Evolutionary conservation across 129 eudicot species (phyloP).

Genomic region (Rutidosis leptorrhynchoides): DNA sequence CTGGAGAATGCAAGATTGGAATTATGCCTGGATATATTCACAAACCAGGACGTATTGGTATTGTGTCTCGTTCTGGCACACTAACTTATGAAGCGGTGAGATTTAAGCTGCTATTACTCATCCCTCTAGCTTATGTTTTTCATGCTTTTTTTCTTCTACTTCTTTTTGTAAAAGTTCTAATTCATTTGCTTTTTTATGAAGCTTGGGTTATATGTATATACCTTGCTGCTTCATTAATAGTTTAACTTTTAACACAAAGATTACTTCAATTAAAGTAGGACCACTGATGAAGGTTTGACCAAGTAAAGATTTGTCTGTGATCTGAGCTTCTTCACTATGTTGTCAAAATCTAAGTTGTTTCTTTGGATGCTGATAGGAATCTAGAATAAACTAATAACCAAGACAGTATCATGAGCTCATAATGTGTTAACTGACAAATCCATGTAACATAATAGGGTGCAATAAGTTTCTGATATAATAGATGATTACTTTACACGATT

Average conservation of each 20-base stretch:
- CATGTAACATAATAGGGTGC: not conserved
- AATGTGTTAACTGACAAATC: not conserved
- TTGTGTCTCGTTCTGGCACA: slow-evolving; percentile 97
- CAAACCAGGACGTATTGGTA: slow-evolving; percentile 98
- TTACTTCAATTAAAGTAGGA: not conserved
- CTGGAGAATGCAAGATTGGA: slow-evolving; percentile 99
- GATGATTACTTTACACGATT: slow-evolving; percentile 1
- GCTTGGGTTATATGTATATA: not conserved
- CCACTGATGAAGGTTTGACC: not conserved
- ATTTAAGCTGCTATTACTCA: slow-evolving; percentile 3
- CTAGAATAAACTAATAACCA: not conserved
- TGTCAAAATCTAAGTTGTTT: not conserved
- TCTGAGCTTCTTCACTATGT: not conserved
- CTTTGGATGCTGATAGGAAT: not conserved
- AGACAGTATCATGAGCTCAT: not conserved
- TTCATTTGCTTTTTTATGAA: too few relatives aligned
- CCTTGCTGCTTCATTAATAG: not conserved
- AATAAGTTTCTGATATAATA: not conserved
- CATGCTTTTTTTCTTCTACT: not conserved
- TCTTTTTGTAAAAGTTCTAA: not conserved
- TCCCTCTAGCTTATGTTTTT: slow-evolving; percentile 1
- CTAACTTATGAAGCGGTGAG: slow-evolving; percentile 98
- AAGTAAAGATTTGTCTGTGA: not conserved
- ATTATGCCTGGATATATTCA: slow-evolving; percentile 99
- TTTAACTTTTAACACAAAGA: not conserved